Evolutionary conservation across 208 protist species (phyloP).

Genomic region (Strigomonas oncopelti): DNA sequence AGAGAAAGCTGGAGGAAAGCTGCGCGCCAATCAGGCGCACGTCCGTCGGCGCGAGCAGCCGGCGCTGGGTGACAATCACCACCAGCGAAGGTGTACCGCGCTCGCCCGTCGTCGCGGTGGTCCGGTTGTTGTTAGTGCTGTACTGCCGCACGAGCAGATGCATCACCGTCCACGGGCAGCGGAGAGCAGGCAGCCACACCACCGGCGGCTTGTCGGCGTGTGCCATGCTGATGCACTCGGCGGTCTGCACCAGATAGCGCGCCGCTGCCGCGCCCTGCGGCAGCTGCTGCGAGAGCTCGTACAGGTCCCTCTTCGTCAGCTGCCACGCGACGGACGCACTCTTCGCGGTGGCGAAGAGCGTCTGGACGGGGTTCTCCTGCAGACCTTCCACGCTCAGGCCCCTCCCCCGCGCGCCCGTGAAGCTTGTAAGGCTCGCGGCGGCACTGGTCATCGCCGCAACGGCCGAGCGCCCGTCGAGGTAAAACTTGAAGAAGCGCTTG

Average conservation of each 20-base stretch:
- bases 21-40: constrained; percentile 53
- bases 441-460: neutral
- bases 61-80: constrained; percentile 57
- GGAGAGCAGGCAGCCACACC: constrained; percentile 66
- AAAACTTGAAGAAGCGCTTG: constrained; percentile 10
- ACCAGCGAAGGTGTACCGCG: constrained; percentile 22
- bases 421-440: neutral
- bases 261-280: constrained; percentile 7
- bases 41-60: constrained; percentile 51
- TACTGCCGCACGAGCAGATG: constrained; percentile 17
- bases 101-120: neutral
- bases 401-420: neutral
- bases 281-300: constrained; percentile 13
- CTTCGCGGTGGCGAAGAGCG: neutral
- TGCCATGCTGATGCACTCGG: neutral
- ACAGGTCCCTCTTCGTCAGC: constrained; percentile 5
- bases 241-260: constrained; percentile 5
- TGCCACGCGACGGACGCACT: neutral
- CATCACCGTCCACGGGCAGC: constrained; percentile 41
- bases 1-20: constrained; percentile 46
- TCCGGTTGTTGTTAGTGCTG: neutral
- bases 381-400: neutral
- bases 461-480: neutral
- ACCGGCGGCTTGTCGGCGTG: neutral
- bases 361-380: neutral